Base-by-base conservation (phyloP, 805 yeast genomes). In the Nakazawaea anatomiae region DNA sequence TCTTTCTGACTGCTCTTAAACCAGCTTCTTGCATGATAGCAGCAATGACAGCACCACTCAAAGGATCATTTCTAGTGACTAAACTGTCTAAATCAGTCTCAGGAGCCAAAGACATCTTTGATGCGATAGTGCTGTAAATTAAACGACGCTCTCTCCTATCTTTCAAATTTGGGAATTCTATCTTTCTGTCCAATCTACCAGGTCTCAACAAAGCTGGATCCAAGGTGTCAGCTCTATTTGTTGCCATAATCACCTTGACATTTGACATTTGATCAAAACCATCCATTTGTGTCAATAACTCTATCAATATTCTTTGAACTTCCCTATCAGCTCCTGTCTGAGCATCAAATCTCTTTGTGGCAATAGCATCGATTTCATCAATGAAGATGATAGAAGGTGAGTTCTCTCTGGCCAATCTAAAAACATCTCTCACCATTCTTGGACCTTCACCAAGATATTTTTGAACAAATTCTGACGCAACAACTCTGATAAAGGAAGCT, bases 21-120 rank as follows among this genome's bases (percentile, higher is more conserved):
- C 99, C 99, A 31, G 99, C 99, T 72, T 95, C 99, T 78, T 94
- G 99, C 99, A 94, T 94, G 59, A 94, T 92, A 14, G 99, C 99
- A 12, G 99, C 98, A 65, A 94, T 94, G 52, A 92, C 80, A 10
- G 96, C 99, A 64, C 99, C 99, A 38, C 97, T 89, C 53, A 95
- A 75, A 40, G 99, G 96, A 67, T 94, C 99, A 65, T 94, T 94
- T 69, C 99, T 86, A 60, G 90, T 82, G 59, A 94, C 92, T 60
- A 94, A 79, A 27, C 97, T 86, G 71, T 95, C 99, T 60, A 94
- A 78, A 67, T 94, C 99, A 48, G 83, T 96, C 71, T 94, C 99
- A 29, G 99, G 99, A 4, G 99, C 96, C 58, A 94, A 77, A 6
- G 97, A 87, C 99, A 94, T 94, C 64, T 87, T 89, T n/a, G 94